Conservation (phyloP, 176 grass and related monocot species). For the Melocanna baccifera region DNA sequence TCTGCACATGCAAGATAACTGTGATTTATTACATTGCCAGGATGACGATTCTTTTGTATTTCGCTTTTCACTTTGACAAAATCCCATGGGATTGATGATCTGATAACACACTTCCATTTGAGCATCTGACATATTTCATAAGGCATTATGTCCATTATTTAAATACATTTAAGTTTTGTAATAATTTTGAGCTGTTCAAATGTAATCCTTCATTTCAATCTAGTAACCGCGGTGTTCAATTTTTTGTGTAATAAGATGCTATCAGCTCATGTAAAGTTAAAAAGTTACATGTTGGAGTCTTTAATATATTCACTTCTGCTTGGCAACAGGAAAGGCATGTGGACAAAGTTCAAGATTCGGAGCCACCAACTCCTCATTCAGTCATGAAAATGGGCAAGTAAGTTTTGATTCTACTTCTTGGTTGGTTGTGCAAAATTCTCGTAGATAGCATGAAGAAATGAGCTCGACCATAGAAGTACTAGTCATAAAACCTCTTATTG, state of each 20-base stretch:
- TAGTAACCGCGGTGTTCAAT: neutral
- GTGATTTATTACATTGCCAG: neutral
- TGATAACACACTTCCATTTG: neutral
- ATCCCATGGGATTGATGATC: neutral
- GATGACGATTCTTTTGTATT: conserved; percentile 15
- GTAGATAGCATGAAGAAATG: neutral
- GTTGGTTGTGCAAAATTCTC: neutral
- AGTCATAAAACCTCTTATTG: neutral
- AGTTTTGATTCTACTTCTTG: conserved; percentile 38
- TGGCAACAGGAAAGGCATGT: conserved; percentile 64
- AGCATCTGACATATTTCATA: neutral
- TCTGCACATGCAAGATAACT: neutral
- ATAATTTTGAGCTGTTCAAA: neutral
- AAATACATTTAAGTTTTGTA: neutral
- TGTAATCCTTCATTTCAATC: neutral
- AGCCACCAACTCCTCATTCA: conserved; percentile 76
- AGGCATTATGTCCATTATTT: neutral
- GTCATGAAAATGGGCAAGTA: conserved; percentile 82
- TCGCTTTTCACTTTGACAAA: neutral
- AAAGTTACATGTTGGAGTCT: neutral
- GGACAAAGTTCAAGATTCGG: conserved; percentile 83
- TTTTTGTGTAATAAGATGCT: conserved; percentile 1
- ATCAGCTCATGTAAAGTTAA: conserved; percentile 7
- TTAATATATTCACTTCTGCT: conserved; percentile 10
- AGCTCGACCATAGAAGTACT: neutral